These are phyloP conservation scores for Penicillium expansum DNA, from an alignment of 2,329 filamentous ascomycete genomes.

Conservation along the genomic window DNA sequence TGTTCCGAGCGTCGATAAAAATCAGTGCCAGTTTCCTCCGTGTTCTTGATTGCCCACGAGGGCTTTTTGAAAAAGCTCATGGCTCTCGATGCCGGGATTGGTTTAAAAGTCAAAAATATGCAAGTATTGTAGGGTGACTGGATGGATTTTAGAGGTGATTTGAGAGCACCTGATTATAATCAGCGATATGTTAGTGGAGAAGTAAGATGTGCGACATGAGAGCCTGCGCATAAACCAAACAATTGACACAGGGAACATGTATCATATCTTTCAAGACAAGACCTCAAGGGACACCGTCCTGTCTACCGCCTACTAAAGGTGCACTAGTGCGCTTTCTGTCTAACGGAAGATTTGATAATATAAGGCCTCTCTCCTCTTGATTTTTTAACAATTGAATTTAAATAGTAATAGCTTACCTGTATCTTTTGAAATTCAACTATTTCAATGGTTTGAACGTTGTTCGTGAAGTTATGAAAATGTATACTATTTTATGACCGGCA, in stretches of 20 bases:
- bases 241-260: background rate
- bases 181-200: background rate
- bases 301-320: background rate
- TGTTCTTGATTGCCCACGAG: constrained; percentile 46
- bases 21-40: constrained; percentile 36
- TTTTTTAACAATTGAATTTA: background rate
- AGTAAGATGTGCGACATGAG: background rate
- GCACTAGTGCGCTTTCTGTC: background rate
- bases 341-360: background rate
- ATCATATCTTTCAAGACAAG: background rate
- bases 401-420: accelerated
- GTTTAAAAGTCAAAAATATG: background rate
- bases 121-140: background rate
- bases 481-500: background rate
- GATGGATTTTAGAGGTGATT: background rate
- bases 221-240: background rate
- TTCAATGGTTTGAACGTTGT: background rate
- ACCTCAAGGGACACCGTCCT: background rate
- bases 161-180: background rate
- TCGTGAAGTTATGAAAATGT: background rate
- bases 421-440: background rate
- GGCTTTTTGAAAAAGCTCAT: constrained; percentile 57
- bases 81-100: background rate
- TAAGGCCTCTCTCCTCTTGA: background rate
- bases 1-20: constrained; percentile 52